Percentiles rank a stretch among this genome's conserved stretches.
Conservation (phyloP, 108 stramenopile genomes). For the Bacterosira constricta region DNA sequence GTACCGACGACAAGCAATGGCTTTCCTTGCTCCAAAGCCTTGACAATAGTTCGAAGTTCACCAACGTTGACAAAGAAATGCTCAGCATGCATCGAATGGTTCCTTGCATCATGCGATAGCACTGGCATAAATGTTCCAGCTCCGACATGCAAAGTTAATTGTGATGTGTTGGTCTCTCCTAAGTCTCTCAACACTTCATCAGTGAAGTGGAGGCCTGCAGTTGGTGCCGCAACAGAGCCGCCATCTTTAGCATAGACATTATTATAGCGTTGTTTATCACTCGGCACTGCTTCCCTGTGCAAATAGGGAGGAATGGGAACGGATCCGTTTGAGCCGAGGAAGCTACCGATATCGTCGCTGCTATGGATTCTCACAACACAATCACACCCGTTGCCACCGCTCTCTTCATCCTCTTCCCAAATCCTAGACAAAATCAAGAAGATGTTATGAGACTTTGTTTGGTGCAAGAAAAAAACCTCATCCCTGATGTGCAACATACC, state of each 20-base stretch:
- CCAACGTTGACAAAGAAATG: slow-evolving; percentile 36
- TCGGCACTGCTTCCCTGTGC: slow-evolving; percentile 29
- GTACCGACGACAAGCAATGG: slow-evolving; percentile 55
- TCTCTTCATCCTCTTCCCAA: slow-evolving; percentile 54
- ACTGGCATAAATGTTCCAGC: slow-evolving; percentile 66
- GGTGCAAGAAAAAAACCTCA: neutral
- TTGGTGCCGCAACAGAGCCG: slow-evolving; percentile 65
- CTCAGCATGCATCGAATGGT: slow-evolving; percentile 65
- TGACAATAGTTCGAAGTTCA: slow-evolving; percentile 34
- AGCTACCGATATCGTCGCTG: slow-evolving; percentile 15
- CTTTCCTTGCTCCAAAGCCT: slow-evolving; percentile 34
- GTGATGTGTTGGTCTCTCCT: slow-evolving; percentile 21
- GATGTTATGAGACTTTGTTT: too few relatives aligned
- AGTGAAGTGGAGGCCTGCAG: slow-evolving; percentile 64
- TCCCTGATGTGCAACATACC: slow-evolving; percentile 11
- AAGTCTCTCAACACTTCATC: slow-evolving; percentile 36
- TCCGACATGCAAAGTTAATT: slow-evolving; percentile 58
- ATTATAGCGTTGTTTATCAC: slow-evolving; percentile 49
- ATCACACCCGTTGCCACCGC: slow-evolving; percentile 47
- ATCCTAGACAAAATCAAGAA: too few relatives aligned
- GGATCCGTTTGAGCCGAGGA: slow-evolving; percentile 36
- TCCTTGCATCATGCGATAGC: slow-evolving; percentile 31
- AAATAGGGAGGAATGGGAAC: slow-evolving; percentile 67
- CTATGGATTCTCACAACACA: slow-evolving; percentile 25
- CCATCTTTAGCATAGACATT: slow-evolving; percentile 52